phyloP scores from a whole-genome alignment of 73 alveolate species.

The Paramecium primaurelia region DNA sequence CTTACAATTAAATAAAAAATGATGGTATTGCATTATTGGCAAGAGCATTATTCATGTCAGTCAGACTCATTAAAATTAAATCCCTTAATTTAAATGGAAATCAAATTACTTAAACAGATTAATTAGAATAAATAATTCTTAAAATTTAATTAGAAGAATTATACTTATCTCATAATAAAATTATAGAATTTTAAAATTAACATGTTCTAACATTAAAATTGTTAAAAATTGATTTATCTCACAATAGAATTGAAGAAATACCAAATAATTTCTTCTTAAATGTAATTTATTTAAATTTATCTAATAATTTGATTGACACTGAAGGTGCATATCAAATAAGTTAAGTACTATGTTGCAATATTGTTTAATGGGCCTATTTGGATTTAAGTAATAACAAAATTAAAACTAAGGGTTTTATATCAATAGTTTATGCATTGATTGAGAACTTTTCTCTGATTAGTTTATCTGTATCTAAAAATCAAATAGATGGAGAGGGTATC shows the following conservation, averaged over 20 bases:
- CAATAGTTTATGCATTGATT: slow-evolving; percentile 24
- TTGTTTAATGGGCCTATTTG: not conserved
- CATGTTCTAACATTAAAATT: not conserved
- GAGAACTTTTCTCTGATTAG: not conserved
- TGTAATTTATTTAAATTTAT: not conserved
- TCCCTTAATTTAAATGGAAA: not conserved
- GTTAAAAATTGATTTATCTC: not conserved
- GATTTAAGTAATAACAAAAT: not conserved
- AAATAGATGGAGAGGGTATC: slow-evolving; percentile 24
- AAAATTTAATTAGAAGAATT: not conserved
- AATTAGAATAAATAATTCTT: not conserved
- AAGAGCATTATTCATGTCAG: not conserved
- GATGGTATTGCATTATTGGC: slow-evolving; percentile 1
- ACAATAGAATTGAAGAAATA: not conserved
- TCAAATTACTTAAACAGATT: not conserved
- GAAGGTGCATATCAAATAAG: slow-evolving; percentile 23
- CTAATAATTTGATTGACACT: slow-evolving; percentile 3
- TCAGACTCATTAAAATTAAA: not conserved
- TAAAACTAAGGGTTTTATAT: slow-evolving; percentile 33
- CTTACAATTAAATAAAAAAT: not conserved
- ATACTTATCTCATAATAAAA: not conserved
- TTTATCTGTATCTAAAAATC: not conserved
- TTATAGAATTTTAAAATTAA: not conserved
- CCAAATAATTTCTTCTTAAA: slow-evolving; percentile 26
- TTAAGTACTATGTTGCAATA: not conserved